Evolutionary conservation across 129 eudicot species (phyloP), one percentile per base, ranked within the genome.

Genomic region (Centrapalus pauciflorus): DNA sequence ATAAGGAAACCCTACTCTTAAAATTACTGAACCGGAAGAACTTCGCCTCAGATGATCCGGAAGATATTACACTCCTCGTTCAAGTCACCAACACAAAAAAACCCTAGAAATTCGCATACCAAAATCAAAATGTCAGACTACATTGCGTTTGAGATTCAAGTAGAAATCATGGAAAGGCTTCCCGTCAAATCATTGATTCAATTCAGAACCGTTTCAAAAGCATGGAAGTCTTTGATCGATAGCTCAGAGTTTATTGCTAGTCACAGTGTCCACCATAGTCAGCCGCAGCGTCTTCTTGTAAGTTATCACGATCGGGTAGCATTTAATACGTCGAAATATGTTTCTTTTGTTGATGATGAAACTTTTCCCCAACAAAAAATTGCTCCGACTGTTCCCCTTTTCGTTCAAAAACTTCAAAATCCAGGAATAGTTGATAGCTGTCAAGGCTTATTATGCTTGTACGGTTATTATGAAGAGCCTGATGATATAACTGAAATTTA

Each of bases 211-310:
- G 85, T 84, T 17, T 73, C 64, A 57, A 73, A 77, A 84, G 50
- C 76, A 54, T 84, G 89, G 85, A 49, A 70, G 67, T 48, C 76
- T 16, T 69, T 80, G 3, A 84, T 84, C 66, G 73, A 77, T 14
- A 61, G 60, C 69, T 75, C 76, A 7, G 20, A 29, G 1, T 84
- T 84, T 4, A 70, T 77, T 51, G 54, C 16, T 46, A 37, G 55
- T 50, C 71, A 74, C 30, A 6, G 41, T 7, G 21, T 35, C 66
- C 9, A 46, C 23, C 4, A 55, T 21, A 10, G 17, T 19, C 19
- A 40, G 0, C 5, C 56, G 2, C 46, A 24, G 1, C 29, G 57
- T 28, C 55, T 82, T 6, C 16, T 79, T 3, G 0, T 79, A 40
- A 63, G 80, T 43, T 40, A 64, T 43, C 51, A 59, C 25, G 68